Conservation (phyloP, 179 eudicot genomes). For the Pouteria campechiana region DNA sequence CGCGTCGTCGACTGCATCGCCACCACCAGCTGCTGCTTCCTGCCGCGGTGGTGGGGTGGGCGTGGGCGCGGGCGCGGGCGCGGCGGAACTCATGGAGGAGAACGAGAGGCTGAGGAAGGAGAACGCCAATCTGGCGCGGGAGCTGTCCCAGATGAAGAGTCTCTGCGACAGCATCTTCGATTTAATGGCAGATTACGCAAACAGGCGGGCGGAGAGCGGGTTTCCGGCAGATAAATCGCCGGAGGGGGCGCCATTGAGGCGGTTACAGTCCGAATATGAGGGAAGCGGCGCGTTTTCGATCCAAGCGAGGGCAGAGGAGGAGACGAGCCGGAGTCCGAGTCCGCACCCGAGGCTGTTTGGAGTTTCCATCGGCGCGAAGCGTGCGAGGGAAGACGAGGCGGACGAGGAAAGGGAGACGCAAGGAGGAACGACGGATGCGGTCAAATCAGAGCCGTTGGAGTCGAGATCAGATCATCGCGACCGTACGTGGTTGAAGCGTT, state of each 20-base stretch:
- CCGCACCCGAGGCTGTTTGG: conserved; percentile 61
- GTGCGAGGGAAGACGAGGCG: conserved; percentile 22
- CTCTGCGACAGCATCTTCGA: conserved; percentile 34
- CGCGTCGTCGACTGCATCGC: conserved; percentile 47
- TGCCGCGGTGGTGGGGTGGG: conserved; percentile 11
- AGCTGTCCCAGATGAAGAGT: conserved; percentile 43
- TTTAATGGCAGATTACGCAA: conserved; percentile 42
- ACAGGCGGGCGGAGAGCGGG: conserved; percentile 20
- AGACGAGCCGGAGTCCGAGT: no score
- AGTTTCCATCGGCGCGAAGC: conserved; percentile 50
- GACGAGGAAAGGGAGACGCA: conserved; percentile 9
- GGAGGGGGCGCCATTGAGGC: conserved; percentile 19
- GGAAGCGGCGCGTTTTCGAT: conserved; percentile 7
- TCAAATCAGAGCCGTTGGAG: conserved; percentile 26
- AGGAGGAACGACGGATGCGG: conserved; percentile 7
- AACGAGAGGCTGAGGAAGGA: conserved; percentile 58
- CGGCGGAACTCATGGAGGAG: conserved; percentile 49
- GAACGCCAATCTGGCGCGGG: conserved; percentile 34
- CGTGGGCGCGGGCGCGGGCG: conserved; percentile 7
- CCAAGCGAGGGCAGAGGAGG: conserved; percentile 14
- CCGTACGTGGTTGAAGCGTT: neutral
- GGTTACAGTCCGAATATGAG: conserved; percentile 1
- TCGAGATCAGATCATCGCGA: neutral
- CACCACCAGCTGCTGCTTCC: conserved; percentile 11
- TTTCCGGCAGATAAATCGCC: no score